Evolutionary conservation across 73 alveolate genomes (phyloP), one percentile per base, ranked within the genome.

Genomic region (Symbiodinium pilosum): DNA sequence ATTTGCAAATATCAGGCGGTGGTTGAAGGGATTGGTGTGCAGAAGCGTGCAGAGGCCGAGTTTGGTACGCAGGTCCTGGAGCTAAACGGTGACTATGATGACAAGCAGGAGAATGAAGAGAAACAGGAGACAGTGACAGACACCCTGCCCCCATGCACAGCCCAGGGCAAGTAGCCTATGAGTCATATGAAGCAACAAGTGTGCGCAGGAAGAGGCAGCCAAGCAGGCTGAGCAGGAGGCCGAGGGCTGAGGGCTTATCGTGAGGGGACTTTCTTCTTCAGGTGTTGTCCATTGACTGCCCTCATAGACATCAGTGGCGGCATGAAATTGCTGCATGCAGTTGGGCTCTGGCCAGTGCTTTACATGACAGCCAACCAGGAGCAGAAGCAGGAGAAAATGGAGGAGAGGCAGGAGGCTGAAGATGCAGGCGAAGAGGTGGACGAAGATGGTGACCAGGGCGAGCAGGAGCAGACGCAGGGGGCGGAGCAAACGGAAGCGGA

Each of bases 41-140:
- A 8, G 6, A 16, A 5, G 39, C 4, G n/a, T n/a, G n/a, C n/a
- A 36, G 1, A 32, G 43, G 42, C 9, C 85, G 42, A 32, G 30
- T 5, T 5, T 30, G 4, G 26, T 21, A 43, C 21, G 95, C 32
- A 87, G 95, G 95, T 89, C 28, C 41, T 42, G 38, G 95, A 89
- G 95, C 43, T 89, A 39, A 89, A 89, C 73, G 95, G 95, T 8
- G 95, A 89, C 95, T 89, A 89, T 38, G 95, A 89, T 32, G 95
- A 89, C 26, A 64, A 34, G 87, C 95, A 89, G 87, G 95, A 89
- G 47, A 89, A 89, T n/a, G 95, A 89, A 84, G 87, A 89, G 24
- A 89, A 89, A 71, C 87, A 89, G 95, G 95, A 16, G 4, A 16
- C 64, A 16, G 68, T 24, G 64, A 16, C 24, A 47, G 64, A 11